These are phyloP conservation scores for Microstroma glucosiphilum DNA, from an alignment of 1,284 basidiomycete species.

Conservation along the genomic window DNA sequence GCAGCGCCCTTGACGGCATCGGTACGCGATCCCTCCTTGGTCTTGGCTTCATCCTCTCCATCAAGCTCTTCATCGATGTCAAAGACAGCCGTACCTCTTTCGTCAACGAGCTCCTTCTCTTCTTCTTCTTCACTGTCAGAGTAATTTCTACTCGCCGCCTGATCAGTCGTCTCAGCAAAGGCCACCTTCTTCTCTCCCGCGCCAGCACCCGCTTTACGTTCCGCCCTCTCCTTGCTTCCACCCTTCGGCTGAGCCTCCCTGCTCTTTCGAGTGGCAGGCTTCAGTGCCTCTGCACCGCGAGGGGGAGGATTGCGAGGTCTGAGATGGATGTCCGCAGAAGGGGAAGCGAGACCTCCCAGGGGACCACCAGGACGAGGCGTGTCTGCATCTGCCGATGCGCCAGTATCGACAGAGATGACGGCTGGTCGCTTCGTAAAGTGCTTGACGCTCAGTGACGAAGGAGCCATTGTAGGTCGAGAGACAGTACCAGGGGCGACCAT, in stretches of 20 bases:
- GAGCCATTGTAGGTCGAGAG: not conserved
- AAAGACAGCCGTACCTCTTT: constrained; percentile 24
- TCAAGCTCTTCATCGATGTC: constrained; percentile 33
- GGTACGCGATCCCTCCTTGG: not conserved
- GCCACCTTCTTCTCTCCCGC: constrained; percentile 39
- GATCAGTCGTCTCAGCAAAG: constrained; percentile 31
- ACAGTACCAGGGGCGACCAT: not conserved
- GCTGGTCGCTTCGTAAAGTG: not conserved
- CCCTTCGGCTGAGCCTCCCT: constrained; percentile 5
- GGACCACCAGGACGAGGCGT: constrained; percentile 21
- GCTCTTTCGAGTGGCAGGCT: constrained; percentile 18
- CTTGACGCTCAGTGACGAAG: not conserved
- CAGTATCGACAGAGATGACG: not conserved
- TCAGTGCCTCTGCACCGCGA: constrained; percentile 25
- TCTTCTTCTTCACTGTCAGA: constrained; percentile 16
- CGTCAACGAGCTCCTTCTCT: constrained; percentile 9
- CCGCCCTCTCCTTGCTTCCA: constrained; percentile 9
- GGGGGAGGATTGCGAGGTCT: constrained; percentile 29
- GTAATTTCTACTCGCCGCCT: constrained; percentile 17
- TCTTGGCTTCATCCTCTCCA: constrained; percentile 3
- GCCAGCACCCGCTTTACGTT: constrained; percentile 7
- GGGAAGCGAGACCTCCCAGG: constrained; percentile 19
- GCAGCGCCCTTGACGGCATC: not conserved
- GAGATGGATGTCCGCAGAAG: constrained; percentile 29
- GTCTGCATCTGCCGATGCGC: constrained; percentile 5